These are phyloP conservation scores for Phytopythium boreale DNA, from an alignment of 352 stramenopile genomes.

Conservation along the genomic window DNA sequence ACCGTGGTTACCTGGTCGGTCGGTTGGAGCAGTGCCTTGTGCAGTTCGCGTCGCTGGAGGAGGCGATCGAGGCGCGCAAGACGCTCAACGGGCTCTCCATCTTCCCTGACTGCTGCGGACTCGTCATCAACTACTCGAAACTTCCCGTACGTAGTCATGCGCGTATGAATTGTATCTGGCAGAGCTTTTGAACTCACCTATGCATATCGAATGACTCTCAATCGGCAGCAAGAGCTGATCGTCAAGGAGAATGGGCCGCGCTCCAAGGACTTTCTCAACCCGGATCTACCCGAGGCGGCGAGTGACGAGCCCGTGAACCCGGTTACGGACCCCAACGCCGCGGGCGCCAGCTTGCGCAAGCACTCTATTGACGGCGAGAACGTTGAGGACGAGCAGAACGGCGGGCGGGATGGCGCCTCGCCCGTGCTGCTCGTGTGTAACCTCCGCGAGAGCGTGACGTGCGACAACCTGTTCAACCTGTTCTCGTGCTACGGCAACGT, in stretches of 20 bases:
- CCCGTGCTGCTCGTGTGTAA: constrained; percentile 60
- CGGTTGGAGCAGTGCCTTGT: constrained; percentile 66
- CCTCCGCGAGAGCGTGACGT: constrained; percentile 44
- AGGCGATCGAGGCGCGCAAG: constrained; percentile 38
- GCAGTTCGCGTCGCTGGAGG: constrained; percentile 42
- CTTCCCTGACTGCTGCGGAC: constrained; percentile 56
- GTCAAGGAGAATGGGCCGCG: constrained; percentile 59
- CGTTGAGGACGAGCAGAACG: constrained; percentile 1
- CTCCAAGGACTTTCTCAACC: constrained; percentile 53
- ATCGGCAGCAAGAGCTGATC: constrained; percentile 46
- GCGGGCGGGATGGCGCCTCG: constrained; percentile 23
- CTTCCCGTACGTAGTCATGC: constrained; percentile 21
- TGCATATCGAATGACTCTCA: background rate
- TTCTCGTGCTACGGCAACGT: constrained; percentile 75
- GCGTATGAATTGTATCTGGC: too few species aligned
- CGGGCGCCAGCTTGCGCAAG: constrained; percentile 1
- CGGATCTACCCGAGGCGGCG: constrained; percentile 19
- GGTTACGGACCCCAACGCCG: constrained; percentile 14
- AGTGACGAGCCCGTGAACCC: constrained; percentile 29
- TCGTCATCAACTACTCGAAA: constrained; percentile 65
- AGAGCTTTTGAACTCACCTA: too few species aligned
- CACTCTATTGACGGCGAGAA: constrained; percentile 5
- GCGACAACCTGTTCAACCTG: constrained; percentile 64
- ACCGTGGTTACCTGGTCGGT: background rate
- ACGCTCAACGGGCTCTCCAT: constrained; percentile 51